These are phyloP conservation scores for Suillus decipiens DNA, from an alignment of 768 basidiomycete genomes.

Conservation along the genomic window DNA sequence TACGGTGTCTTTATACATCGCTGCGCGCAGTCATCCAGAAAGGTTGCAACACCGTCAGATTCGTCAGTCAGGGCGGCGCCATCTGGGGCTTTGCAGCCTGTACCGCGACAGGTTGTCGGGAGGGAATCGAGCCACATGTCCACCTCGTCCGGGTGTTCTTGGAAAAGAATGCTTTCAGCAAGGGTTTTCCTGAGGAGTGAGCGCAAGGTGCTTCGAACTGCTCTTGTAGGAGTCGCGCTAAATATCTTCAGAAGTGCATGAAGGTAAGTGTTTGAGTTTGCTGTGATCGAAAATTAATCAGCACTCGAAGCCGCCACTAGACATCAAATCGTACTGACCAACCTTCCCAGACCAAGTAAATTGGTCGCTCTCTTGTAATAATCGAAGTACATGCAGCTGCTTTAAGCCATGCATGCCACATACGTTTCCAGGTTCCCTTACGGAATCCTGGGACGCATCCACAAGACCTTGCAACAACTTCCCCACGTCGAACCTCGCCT, in stretches of 20 bases:
- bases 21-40: constrained; percentile 86
- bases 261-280: constrained; percentile 62
- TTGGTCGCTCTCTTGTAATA: constrained; percentile 76
- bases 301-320: not conserved
- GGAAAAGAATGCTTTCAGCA: constrained; percentile 74
- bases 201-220: constrained; percentile 53
- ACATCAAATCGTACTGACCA: constrained; percentile 44
- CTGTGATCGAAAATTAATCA: constrained; percentile 25
- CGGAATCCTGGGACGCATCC: constrained; percentile 55
- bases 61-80: constrained; percentile 56
- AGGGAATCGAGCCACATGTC: constrained; percentile 78
- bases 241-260: constrained; percentile 72
- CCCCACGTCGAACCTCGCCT: constrained; percentile 84
- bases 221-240: constrained; percentile 45
- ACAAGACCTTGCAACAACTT: constrained; percentile 63
- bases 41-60: constrained; percentile 54
- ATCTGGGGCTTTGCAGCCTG: constrained; percentile 48
- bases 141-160: constrained; percentile 72
- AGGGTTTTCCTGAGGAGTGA: constrained; percentile 67
- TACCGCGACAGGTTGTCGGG: constrained; percentile 42
- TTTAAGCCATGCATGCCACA: constrained; percentile 53
- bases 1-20: constrained; percentile 83
- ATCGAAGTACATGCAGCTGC: constrained; percentile 75
- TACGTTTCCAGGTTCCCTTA: constrained; percentile 41
- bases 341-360: constrained; percentile 79